Percentiles rank a stretch among this genome's conserved stretches.
phyloP scores from a whole-genome alignment of 2,329 filamentous ascomycete species.

The Pestalotiopsis sp. region DNA sequence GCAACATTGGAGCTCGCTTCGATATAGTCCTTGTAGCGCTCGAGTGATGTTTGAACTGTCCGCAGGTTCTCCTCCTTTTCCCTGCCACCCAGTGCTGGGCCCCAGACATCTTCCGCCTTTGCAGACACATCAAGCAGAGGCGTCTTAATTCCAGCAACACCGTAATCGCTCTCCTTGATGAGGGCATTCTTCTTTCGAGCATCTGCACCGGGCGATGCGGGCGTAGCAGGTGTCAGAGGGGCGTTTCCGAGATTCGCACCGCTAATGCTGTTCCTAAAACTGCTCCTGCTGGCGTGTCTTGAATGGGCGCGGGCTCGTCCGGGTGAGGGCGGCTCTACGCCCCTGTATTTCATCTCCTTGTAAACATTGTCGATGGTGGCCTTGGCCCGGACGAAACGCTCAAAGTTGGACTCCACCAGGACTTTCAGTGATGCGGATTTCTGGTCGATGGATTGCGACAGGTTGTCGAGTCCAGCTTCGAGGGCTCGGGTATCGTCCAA shows the following conservation, averaged over 20 bases:
- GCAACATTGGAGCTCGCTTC: conserved; percentile 77
- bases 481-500: conserved; percentile 82
- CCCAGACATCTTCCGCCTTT: conserved; percentile 97
- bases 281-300: conserved; percentile 68
- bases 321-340: conserved; percentile 52
- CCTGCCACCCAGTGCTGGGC: conserved; percentile 85
- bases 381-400: conserved; percentile 96
- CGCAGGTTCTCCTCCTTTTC: conserved; percentile 91
- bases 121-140: conserved; percentile 88
- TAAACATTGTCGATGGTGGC: conserved; percentile 99
- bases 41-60: conserved; percentile 72
- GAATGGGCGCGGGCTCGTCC: conserved; percentile 55
- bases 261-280: conserved; percentile 58
- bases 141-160: conserved; percentile 82
- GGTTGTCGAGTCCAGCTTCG: conserved; percentile 78
- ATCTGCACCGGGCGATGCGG: conserved; percentile 46
- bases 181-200: conserved; percentile 84
- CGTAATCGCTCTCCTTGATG: conserved; percentile 90
- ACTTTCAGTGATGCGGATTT: conserved; percentile 97
- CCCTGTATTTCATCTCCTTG: conserved; percentile 88
- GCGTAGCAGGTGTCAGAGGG: conserved; percentile 39
- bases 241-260: conserved; percentile 40
- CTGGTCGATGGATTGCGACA: conserved; percentile 92
- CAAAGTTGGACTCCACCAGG: conserved; percentile 96
- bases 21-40: conserved; percentile 79